phyloP scores from a whole-genome alignment of 1,139 yeast genomes.

The Sugiyamaella sp. region DNA sequence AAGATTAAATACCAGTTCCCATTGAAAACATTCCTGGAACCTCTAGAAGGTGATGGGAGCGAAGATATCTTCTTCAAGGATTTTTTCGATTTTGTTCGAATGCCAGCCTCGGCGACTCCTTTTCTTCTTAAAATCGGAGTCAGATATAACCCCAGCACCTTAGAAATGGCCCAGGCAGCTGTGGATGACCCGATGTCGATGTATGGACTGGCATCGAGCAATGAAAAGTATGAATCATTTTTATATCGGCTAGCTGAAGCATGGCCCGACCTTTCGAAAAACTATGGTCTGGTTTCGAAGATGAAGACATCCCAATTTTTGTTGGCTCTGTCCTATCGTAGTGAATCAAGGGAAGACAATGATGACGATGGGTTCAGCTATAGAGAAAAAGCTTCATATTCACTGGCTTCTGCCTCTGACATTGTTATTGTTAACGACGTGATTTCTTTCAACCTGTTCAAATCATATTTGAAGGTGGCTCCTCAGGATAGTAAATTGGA shows the following conservation, averaged over 20 bases:
- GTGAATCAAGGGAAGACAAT: constrained; percentile 11
- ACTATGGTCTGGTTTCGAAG: constrained; percentile 32
- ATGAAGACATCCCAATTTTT: constrained; percentile 40
- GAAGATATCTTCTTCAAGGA: constrained; percentile 34
- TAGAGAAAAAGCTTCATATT: constrained; percentile 25
- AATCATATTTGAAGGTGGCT: constrained; percentile 40
- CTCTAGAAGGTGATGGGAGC: constrained; percentile 19
- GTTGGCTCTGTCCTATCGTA: constrained; percentile 35
- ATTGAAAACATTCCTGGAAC: constrained; percentile 32
- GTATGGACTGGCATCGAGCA: constrained; percentile 36
- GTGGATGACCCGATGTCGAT: constrained; percentile 40
- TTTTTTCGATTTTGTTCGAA: constrained; percentile 39
- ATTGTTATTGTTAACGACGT: constrained; percentile 47
- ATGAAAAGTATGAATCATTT: constrained; percentile 36
- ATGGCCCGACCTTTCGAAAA: constrained; percentile 31
- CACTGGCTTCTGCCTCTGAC: constrained; percentile 33
- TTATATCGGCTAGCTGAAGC: constrained; percentile 35
- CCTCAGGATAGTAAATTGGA: constrained; percentile 44
- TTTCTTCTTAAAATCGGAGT: constrained; percentile 44
- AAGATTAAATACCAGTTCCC: constrained; percentile 32
- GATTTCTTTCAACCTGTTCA: constrained; percentile 43
- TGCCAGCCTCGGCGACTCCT: constrained; percentile 36
- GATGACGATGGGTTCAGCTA: constrained; percentile 29
- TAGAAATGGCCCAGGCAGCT: constrained; percentile 40
- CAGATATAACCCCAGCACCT: constrained; percentile 40